A percentile compares a stretch with the other conserved stretches of the same genome.
These are phyloP conservation scores for Aspergillus baeticus DNA, from an alignment of 495 filamentous ascomycete genomes.

Conservation along the genomic window DNA sequence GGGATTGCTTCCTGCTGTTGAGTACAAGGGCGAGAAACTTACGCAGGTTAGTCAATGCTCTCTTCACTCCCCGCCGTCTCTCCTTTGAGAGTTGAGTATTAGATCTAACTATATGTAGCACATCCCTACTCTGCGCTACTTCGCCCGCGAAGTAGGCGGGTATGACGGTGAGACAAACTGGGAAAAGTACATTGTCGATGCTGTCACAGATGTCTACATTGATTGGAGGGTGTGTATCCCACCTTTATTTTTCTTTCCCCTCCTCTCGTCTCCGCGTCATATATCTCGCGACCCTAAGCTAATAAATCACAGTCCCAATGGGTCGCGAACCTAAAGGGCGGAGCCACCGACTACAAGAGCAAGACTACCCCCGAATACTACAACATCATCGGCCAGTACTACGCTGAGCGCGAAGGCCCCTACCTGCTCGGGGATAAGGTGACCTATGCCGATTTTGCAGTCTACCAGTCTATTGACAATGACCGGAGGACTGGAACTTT, in stretches of 20 bases:
- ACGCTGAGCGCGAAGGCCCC: conserved; percentile 23
- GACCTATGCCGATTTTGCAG: conserved; percentile 37
- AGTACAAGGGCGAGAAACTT: conserved; percentile 38
- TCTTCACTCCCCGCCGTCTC: background rate
- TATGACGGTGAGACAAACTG: conserved; percentile 39
- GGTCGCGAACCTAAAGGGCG: conserved; percentile 21
- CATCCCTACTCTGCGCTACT: conserved; percentile 40
- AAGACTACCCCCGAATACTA: conserved; percentile 28
- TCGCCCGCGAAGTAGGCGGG: conserved; percentile 32
- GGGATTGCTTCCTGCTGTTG: conserved; percentile 36
- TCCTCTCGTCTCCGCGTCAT: background rate
- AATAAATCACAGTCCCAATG: conserved; percentile 20
- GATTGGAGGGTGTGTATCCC: conserved; percentile 33
- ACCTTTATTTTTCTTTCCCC: background rate
- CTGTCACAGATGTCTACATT: conserved; percentile 41
- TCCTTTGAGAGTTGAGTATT: too few relatives aligned
- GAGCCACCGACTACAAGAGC: conserved; percentile 23
- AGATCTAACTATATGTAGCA: conserved; percentile 22
- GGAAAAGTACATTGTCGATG: conserved; percentile 44
- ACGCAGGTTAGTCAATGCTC: conserved; percentile 29
- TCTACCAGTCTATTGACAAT: conserved; percentile 35
- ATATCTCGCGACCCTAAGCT: background rate
- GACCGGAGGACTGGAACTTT: conserved; percentile 17
- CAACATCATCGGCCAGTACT: conserved; percentile 23
- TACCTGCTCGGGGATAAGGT: conserved; percentile 31